A percentile compares a stretch with the other conserved stretches of the same genome.
phyloP scores from a whole-genome alignment of 2,329 filamentous ascomycete genomes.

The Pseudopithomyces maydicus region DNA sequence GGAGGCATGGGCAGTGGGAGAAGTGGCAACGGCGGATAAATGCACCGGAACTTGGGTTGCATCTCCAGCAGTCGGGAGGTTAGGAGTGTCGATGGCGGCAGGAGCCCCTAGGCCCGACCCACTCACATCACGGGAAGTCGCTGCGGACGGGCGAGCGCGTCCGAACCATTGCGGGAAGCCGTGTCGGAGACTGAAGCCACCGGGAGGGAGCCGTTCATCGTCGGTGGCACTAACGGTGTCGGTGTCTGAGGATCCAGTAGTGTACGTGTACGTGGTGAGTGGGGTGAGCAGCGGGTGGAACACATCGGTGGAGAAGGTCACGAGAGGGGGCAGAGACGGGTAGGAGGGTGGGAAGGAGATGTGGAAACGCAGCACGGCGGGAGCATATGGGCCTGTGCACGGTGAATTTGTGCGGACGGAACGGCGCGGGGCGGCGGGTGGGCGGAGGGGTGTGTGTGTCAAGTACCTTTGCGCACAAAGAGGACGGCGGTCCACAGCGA shows the following conservation, averaged over 20 bases:
- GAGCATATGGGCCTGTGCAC: slow-evolving; percentile 78
- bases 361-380: slow-evolving; percentile 86
- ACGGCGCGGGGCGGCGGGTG: background rate
- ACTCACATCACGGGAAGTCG: slow-evolving; percentile 40
- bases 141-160: slow-evolving; percentile 34
- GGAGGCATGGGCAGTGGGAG: slow-evolving; percentile 22
- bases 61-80: slow-evolving; percentile 16
- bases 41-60: slow-evolving; percentile 12
- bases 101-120: slow-evolving; percentile 32
- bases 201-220: slow-evolving; percentile 81
- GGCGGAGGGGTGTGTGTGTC: background rate
- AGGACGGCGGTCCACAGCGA: slow-evolving; percentile 88
- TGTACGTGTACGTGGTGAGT: slow-evolving; percentile 92
- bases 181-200: slow-evolving; percentile 87
- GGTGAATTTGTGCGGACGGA: slow-evolving; percentile 29
- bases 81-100: slow-evolving; percentile 21
- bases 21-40: slow-evolving; percentile 8
- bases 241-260: slow-evolving; percentile 72
- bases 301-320: slow-evolving; percentile 89
- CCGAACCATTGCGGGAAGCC: slow-evolving; percentile 91
- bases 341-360: slow-evolving; percentile 85
- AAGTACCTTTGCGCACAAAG: slow-evolving; percentile 82
- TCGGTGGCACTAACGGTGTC: slow-evolving; percentile 84
- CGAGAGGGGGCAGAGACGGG: slow-evolving; percentile 76
- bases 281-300: slow-evolving; percentile 95